Conservation (phyloP, 2,329 filamentous ascomycete species). For the Graphilbum fragrans region DNA sequence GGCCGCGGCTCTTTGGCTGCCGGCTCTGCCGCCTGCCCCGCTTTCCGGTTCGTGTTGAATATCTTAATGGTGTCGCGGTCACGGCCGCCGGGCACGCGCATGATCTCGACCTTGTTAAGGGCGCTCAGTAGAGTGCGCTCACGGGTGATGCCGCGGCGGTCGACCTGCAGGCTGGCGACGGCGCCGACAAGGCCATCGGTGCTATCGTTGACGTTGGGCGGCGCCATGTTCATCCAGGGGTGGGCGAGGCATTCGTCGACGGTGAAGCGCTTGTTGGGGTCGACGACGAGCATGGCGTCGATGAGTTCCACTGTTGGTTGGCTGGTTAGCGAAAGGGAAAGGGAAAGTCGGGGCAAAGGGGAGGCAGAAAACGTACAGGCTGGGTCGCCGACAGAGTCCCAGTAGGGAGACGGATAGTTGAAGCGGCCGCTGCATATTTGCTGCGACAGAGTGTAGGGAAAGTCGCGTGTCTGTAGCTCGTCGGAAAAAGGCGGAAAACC, state of each 20-base stretch:
- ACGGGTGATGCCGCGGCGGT: conserved; percentile 63
- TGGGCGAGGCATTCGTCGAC: conserved; percentile 86
- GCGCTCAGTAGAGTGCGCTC: conserved; percentile 77
- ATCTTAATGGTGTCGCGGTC: conserved; percentile 56
- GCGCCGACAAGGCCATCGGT: conserved; percentile 88
- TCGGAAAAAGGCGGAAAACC: conserved; percentile 97
- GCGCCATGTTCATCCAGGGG: conserved; percentile 66
- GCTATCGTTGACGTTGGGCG: conserved; percentile 61
- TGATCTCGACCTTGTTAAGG: conserved; percentile 59
- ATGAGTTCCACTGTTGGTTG: conserved; percentile 62
- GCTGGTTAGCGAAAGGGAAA: background rate
- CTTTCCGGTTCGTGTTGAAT: conserved; percentile 56
- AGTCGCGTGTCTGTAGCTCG: conserved; percentile 69
- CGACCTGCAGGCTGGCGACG: conserved; percentile 70
- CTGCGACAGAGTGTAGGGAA: conserved; percentile 75
- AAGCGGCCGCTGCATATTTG: conserved; percentile 85
- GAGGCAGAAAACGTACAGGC: conserved; percentile 41
- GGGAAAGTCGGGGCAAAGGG: conserved; percentile 3
- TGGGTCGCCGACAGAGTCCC: conserved; percentile 76
- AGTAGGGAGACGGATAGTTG: conserved; percentile 93
- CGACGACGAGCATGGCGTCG: conserved; percentile 85
- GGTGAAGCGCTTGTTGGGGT: conserved; percentile 71
- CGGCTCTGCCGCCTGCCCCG: conserved; percentile 22
- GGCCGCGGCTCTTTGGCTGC: conserved; percentile 51
- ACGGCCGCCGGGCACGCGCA: conserved; percentile 20